Base-by-base conservation (phyloP, 192 early-diverging fungal species). In the Gaertneriomyces sp. region DNA sequence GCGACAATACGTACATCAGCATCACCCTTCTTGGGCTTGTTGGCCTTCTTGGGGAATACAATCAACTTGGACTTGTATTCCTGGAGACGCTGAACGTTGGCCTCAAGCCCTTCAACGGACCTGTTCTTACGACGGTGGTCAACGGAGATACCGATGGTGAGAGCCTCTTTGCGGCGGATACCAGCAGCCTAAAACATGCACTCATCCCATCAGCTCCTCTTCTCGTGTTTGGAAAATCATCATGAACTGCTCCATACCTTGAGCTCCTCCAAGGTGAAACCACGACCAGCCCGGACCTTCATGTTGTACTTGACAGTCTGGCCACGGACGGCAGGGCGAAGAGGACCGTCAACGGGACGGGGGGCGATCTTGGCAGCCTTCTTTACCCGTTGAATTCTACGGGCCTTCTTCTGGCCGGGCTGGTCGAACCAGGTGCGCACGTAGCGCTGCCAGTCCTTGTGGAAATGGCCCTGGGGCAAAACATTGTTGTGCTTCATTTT, bases 381-480 rank as follows among this genome's bases (percentile, higher is more conserved):
- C 81, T 89, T 85, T 80, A 90, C 81, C 70, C 96, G 88, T 67
- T 86, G 83, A 43, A 88, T 78, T 67, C 95, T 85, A 73, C 96
- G 81, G 73, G 88, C 81, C 83, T 91, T 90, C 91, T 98, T 98
- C 74, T 88, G 87, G 69, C 91, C 92, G 70, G 93, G 90, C 81
- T 93, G 95, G 84, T 97, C 88, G 85, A 99, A 99, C 94, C 94
- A 96, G 70, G 94, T 96, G 83, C 89, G 91, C 64, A 99, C 93
- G 74, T 91, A 92, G 70, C 81, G 74, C 78, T 96, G 90, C 94
- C 94, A 96, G 83, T 94, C 90, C 89, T 96, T 96, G 81, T 88
- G 96, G 90, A 97, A 94, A 79, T 99, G 96, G 72, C 81, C 79
- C 79, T 92, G 93, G 74, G 94, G 92, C 76, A 96, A 79, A 71